Conservation (phyloP, 768 basidiomycete species). For the Sistotremastrum niveocremeum region DNA sequence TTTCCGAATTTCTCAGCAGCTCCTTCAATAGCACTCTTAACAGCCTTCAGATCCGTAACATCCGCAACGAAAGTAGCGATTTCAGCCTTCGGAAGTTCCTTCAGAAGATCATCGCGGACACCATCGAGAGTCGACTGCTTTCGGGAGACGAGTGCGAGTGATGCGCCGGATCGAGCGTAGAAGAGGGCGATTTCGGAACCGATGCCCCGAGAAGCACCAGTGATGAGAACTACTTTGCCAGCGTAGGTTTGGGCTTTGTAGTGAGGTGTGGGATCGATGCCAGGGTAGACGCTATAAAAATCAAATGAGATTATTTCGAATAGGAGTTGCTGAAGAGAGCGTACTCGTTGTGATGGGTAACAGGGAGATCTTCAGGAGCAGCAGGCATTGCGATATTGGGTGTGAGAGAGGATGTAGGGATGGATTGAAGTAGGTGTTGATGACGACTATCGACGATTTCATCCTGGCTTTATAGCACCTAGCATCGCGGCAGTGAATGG, state of each 20-base stretch:
- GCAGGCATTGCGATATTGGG: no score
- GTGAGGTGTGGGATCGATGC: conserved; percentile 13
- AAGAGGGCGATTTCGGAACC: conserved; percentile 13
- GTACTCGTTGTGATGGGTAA: no score
- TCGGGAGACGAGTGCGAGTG: conserved; percentile 12
- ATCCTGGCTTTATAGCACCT: no score
- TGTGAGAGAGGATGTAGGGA: no score
- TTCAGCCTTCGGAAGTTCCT: conserved; percentile 2
- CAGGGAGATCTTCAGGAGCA: no score
- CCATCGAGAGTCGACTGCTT: conserved; percentile 7
- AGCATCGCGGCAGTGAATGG: no score
- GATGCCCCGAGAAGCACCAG: conserved; percentile 17
- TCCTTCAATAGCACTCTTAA: conserved; percentile 12
- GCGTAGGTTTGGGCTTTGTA: conserved; percentile 8
- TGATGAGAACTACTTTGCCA: conserved; percentile 17
- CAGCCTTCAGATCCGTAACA: conserved; percentile 10
- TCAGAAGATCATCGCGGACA: conserved; percentile 10
- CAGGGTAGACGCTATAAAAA: conserved; percentile 15
- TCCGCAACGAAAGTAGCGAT: conserved; percentile 14
- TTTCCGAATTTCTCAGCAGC: conserved; percentile 13
- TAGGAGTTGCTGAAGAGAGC: no score
- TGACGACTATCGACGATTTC: no score
- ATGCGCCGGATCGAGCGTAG: conserved; percentile 16
- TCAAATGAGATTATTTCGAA: no score
- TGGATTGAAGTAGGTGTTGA: no score